A percentile compares a stretch with the other conserved stretches of the same genome.
phyloP scores from a whole-genome alignment of 2,329 filamentous ascomycete genomes.

The Hirsutella rhossiliensis region DNA sequence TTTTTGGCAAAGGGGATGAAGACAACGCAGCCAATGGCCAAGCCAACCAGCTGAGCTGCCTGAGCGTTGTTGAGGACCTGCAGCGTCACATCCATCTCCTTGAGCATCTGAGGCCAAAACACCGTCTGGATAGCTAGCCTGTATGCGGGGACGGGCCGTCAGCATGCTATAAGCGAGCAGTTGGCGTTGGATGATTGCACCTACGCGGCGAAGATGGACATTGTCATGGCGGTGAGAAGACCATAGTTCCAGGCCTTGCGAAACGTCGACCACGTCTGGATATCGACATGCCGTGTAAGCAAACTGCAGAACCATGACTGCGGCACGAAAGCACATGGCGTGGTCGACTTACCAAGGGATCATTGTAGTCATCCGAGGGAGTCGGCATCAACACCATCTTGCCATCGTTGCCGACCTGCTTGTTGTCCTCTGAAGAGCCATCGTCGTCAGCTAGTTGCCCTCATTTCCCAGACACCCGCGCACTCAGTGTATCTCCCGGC shows the following conservation, averaged over 20 bases:
- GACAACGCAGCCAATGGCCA: conserved; percentile 20
- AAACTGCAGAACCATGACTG: too few relatives aligned
- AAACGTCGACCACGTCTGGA: neutral
- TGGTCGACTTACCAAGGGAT: conserved; percentile 4
- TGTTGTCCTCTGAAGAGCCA: neutral
- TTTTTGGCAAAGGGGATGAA: conserved; percentile 22
- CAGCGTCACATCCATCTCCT: conserved; percentile 14
- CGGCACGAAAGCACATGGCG: too few relatives aligned
- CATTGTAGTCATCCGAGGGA: conserved; percentile 2
- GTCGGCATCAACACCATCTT: neutral
- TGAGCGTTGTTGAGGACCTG: conserved; percentile 13
- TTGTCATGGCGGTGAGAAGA: conserved; percentile 9
- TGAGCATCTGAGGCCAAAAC: conserved; percentile 8
- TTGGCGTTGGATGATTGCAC: neutral
- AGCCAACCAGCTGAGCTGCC: conserved; percentile 16
- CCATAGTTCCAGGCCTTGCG: conserved; percentile 10
- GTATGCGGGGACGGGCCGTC: neutral
- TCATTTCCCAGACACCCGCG: too few relatives aligned
- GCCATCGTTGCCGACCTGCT: neutral
- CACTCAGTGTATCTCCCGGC: neutral
- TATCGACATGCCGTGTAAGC: neutral
- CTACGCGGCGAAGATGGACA: conserved; percentile 10
- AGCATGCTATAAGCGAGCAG: neutral
- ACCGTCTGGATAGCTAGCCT: conserved; percentile 7
- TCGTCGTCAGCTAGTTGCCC: neutral